Percentiles rank a stretch among this genome's conserved stretches.
Evolutionary conservation across 176 grass and related monocot genomes (phyloP).

Genomic region (Thalia dealbata): DNA sequence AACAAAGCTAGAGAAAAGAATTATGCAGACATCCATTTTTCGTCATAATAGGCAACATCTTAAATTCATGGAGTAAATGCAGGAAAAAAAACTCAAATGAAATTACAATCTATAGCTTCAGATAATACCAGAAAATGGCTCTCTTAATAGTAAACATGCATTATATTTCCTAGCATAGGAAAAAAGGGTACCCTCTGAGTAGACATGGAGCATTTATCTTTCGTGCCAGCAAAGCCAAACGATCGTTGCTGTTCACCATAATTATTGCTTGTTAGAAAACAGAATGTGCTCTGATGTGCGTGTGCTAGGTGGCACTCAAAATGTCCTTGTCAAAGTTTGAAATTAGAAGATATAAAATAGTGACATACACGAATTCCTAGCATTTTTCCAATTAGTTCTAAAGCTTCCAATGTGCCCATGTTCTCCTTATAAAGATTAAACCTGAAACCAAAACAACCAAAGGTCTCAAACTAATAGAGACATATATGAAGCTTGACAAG

Average conservation of each 20-base stretch:
- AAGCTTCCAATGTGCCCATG: conserved; percentile 81
- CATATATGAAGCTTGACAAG: background rate
- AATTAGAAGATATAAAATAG: too few species aligned
- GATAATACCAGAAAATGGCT: background rate
- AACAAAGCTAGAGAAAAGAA: too few species aligned
- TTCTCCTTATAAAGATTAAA: conserved; percentile 97
- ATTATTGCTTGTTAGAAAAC: conserved; percentile 20
- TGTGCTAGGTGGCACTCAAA: too few species aligned
- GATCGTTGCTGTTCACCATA: conserved; percentile 46
- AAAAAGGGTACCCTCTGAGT: conserved; percentile 53
- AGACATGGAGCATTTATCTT: conserved; percentile 84
- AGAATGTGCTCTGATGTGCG: background rate
- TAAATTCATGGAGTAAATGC: background rate
- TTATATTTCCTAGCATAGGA: too few species aligned
- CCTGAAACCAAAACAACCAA: conserved; percentile 33
- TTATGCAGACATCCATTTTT: too few species aligned
- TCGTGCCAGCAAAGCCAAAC: conserved; percentile 97
- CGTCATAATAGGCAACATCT: too few species aligned
- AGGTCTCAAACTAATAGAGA: background rate
- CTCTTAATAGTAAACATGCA: background rate
- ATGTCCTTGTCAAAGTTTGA: too few species aligned
- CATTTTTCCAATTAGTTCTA: conserved; percentile 95
- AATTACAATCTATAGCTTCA: background rate
- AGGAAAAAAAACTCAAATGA: background rate
- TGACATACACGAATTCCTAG: conserved; percentile 65